Conservation (phyloP, 345 rosid species). For the Cochlearia excelsa region DNA sequence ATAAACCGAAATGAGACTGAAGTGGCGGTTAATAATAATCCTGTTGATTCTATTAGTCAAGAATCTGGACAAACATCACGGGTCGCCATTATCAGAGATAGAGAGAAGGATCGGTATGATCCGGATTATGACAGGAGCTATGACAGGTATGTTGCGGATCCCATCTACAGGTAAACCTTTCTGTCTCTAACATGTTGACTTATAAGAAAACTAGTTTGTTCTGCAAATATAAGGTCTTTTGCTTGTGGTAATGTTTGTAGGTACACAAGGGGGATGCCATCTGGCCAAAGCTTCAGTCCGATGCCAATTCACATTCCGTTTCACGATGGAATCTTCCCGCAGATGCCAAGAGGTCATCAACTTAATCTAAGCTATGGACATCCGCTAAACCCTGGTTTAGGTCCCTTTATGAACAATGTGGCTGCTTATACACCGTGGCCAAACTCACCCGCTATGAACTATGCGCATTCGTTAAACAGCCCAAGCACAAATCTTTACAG, state of each 20-base stretch:
- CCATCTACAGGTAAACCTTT: background rate
- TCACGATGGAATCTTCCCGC: conserved; percentile 43
- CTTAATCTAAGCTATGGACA: conserved; percentile 47
- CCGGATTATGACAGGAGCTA: background rate
- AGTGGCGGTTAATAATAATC: background rate
- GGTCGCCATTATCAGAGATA: background rate
- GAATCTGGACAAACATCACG: background rate
- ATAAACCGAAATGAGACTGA: background rate
- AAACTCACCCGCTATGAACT: conserved; percentile 52
- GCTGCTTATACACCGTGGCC: conserved; percentile 65
- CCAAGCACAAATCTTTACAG: conserved; percentile 65
- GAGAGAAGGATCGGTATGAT: background rate
- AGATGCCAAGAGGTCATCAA: conserved; percentile 71
- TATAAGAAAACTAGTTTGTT: too few species aligned
- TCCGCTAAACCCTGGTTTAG: conserved; percentile 54
- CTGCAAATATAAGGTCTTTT: background rate
- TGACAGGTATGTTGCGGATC: background rate
- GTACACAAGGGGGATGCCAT: conserved; percentile 69
- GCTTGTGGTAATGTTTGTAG: conserved; percentile 36
- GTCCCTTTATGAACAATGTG: conserved; percentile 45
- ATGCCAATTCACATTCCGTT: conserved; percentile 59
- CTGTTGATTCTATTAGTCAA: background rate
- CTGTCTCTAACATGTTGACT: background rate
- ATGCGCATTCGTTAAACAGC: conserved; percentile 63
- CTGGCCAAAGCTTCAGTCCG: conserved; percentile 54